Evolutionary conservation across 2,329 filamentous ascomycete species (phyloP).

Genomic region (Trichoderma semiorbis): DNA sequence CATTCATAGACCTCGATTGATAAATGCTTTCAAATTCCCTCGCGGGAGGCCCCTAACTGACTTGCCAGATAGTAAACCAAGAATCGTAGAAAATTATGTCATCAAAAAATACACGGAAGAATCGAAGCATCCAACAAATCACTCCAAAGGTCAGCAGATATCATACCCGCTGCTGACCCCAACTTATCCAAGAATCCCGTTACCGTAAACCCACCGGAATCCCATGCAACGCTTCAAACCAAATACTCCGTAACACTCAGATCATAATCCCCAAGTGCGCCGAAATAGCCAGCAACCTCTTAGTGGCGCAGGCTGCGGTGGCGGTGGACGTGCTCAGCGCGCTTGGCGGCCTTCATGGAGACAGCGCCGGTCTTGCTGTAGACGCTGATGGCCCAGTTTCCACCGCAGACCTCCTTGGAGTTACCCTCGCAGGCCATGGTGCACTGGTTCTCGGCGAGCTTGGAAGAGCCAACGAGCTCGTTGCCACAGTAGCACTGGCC

Average conservation of each 20-base stretch:
- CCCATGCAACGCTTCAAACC: conserved; percentile 8
- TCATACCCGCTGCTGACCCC: neutral
- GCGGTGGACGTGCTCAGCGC: conserved; percentile 34
- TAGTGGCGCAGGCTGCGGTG: conserved; percentile 33
- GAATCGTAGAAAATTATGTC: conserved; percentile 13
- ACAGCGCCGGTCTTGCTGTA: conserved; percentile 39
- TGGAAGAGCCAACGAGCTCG: conserved; percentile 32
- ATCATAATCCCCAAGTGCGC: neutral
- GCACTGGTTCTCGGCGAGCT: conserved; percentile 45
- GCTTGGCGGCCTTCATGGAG: conserved; percentile 28
- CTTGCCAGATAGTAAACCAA: neutral
- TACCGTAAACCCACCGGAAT: neutral
- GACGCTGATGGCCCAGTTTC: conserved; percentile 43
- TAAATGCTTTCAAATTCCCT: conserved; percentile 12
- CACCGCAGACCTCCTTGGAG: conserved; percentile 47
- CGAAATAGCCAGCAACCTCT: neutral
- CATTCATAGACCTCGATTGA: conserved; percentile 17
- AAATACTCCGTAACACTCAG: neutral
- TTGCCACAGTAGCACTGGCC: conserved; percentile 54
- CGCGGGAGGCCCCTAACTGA: neutral
- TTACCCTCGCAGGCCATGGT: conserved; percentile 46
- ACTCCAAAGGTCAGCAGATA: conserved; percentile 16
- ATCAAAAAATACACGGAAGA: conserved; percentile 19
- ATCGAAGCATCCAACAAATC: conserved; percentile 18
- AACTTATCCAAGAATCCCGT: neutral